A percentile compares a stretch with the other conserved stretches of the same genome.
Conservation (phyloP, 2,329 filamentous ascomycete species). For the Phyllosticta citriasiana region DNA sequence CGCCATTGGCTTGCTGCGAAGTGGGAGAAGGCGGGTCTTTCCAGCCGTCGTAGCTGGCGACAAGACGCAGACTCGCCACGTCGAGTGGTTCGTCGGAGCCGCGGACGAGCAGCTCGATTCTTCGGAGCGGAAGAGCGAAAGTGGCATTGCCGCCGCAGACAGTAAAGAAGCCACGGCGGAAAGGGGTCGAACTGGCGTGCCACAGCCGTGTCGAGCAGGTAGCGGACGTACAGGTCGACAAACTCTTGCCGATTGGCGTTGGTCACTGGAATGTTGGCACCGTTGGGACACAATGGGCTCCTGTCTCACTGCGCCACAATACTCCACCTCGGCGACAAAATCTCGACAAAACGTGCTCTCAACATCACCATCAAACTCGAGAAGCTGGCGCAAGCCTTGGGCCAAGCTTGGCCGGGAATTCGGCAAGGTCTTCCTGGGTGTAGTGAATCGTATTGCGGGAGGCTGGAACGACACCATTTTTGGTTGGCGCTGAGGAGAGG, state of each 20-base stretch:
- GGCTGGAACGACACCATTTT: constrained; percentile 31
- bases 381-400: constrained; percentile 60
- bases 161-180: constrained; percentile 87
- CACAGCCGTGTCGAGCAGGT: constrained; percentile 69
- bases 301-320: constrained; percentile 58
- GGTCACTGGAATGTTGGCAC: constrained; percentile 32
- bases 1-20: constrained; percentile 19
- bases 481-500: constrained; percentile 60
- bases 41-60: constrained; percentile 80
- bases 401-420: constrained; percentile 71
- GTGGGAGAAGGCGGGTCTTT: constrained; percentile 29
- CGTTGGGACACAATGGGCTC: constrained; percentile 66
- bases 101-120: constrained; percentile 83
- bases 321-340: constrained; percentile 68
- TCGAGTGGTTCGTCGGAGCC: constrained; percentile 79
- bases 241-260: constrained; percentile 76
- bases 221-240: constrained; percentile 72
- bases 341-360: constrained; percentile 70
- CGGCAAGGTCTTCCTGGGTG: constrained; percentile 70
- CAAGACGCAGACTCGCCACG: constrained; percentile 62
- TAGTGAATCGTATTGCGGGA: constrained; percentile 33
- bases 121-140: constrained; percentile 78
- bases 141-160: constrained; percentile 82
- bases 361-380: constrained; percentile 79
- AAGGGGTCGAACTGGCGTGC: constrained; percentile 83